These are phyloP conservation scores for Biancaea sappan DNA, from an alignment of 306 rosid species.

Conservation along the genomic window DNA sequence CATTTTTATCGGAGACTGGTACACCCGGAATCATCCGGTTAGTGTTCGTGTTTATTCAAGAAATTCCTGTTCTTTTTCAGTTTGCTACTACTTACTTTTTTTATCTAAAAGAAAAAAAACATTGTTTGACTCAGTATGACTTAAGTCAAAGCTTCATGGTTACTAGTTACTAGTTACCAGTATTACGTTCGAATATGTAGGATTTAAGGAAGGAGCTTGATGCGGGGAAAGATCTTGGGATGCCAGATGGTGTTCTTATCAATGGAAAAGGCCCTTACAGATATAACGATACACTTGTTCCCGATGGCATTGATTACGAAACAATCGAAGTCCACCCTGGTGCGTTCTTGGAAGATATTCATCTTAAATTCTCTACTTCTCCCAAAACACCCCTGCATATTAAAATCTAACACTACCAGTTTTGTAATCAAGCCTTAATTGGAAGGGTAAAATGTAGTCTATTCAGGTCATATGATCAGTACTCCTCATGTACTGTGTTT, in stretches of 20 bases:
- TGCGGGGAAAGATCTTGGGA: slow-evolving; percentile 90
- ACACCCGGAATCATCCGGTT: slow-evolving; percentile 86
- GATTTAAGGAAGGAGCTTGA: slow-evolving; percentile 81
- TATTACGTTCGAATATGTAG: slow-evolving; percentile 48
- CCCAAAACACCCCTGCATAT: no score
- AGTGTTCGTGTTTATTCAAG: slow-evolving; percentile 40
- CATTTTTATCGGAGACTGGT: slow-evolving; percentile 89
- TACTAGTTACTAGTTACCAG: slow-evolving; percentile 23
- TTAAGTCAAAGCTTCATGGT: no score
- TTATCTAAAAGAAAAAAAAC: no score
- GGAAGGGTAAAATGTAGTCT: no score
- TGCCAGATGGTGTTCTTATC: slow-evolving; percentile 94
- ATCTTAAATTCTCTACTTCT: slow-evolving; percentile 1
- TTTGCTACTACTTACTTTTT: no score
- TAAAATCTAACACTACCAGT: no score
- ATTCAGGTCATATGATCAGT: no score
- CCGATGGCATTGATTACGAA: slow-evolving; percentile 77
- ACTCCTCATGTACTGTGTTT: neutral
- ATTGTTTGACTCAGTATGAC: no score
- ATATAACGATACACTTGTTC: slow-evolving; percentile 84
- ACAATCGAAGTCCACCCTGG: slow-evolving; percentile 83
- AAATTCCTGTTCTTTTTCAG: no score
- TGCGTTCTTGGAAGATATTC: slow-evolving; percentile 31
- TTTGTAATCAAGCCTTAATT: no score
- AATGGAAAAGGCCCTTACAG: slow-evolving; percentile 95